Evolutionary conservation across 192 early-diverging fungal species (phyloP).

Genomic region (Irineochytrium annulatum): DNA sequence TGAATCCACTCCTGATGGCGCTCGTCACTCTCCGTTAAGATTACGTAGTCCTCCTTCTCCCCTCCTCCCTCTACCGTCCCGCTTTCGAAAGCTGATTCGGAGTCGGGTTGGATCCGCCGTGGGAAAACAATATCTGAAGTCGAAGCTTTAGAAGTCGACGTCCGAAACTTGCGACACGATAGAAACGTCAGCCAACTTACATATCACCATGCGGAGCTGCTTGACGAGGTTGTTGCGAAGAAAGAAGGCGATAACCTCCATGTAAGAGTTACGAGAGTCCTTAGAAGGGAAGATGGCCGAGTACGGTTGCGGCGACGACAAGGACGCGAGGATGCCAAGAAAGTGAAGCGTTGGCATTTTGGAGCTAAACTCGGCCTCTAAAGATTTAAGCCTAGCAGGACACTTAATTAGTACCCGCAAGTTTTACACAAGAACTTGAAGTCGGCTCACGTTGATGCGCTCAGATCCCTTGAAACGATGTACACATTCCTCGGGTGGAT

Average conservation of each 20-base stretch:
- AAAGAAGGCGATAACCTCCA: slow-evolving; percentile 80
- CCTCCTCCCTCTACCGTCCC: no score
- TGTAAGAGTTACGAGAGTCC: slow-evolving; percentile 61
- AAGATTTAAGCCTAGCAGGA: slow-evolving; percentile 11
- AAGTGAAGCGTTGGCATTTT: slow-evolving; percentile 58
- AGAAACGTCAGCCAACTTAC: background rate
- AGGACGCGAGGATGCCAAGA: slow-evolving; percentile 48
- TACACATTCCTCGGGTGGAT: slow-evolving; percentile 76
- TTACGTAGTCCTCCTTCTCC: no score
- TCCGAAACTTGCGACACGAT: no score
- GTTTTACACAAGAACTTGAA: slow-evolving; percentile 13
- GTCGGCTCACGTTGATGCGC: slow-evolving; percentile 35
- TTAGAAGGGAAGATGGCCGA: slow-evolving; percentile 52
- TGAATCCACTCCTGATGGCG: slow-evolving; percentile 47
- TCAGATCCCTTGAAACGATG: slow-evolving; percentile 63
- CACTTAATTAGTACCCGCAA: slow-evolving; percentile 10
- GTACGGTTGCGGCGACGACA: slow-evolving; percentile 57
- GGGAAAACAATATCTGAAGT: background rate
- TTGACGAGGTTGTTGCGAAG: slow-evolving; percentile 70
- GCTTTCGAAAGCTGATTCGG: background rate
- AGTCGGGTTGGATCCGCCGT: background rate
- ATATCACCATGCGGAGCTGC: slow-evolving; percentile 74
- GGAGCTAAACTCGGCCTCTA: slow-evolving; percentile 53
- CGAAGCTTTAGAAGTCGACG: no score
- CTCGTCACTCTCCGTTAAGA: no score